phyloP scores from a whole-genome alignment of 1,284 basidiomycete genomes.

The Fomitopsis betulina region DNA sequence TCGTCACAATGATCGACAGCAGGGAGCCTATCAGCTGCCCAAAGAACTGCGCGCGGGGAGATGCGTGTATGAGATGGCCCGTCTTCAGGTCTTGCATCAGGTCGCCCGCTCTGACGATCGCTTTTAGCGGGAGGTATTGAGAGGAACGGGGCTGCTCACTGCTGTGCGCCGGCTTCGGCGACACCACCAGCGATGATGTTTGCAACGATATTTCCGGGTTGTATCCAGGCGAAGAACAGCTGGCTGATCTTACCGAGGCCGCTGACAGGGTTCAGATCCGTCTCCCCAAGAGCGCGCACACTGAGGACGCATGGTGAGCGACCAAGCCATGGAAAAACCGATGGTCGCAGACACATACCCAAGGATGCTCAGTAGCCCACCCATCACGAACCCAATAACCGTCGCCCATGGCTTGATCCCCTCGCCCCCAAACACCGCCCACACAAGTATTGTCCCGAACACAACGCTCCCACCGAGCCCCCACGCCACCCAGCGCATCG shows the following conservation, averaged over 20 bases:
- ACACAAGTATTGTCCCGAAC: conserved; percentile 77
- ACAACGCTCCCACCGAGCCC: conserved; percentile 65
- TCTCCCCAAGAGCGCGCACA: conserved; percentile 89
- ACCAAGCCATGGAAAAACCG: neutral
- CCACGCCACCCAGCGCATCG: conserved; percentile 69
- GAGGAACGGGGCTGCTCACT: conserved; percentile 46
- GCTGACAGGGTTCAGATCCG: conserved; percentile 90
- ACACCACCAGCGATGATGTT: conserved; percentile 97
- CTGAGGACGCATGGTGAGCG: conserved; percentile 32
- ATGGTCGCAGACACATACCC: conserved; percentile 49
- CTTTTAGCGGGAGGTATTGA: neutral
- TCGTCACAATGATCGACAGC: conserved; percentile 84
- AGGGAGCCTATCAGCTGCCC: conserved; percentile 86
- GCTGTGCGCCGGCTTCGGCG: conserved; percentile 93
- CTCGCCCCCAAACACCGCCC: conserved; percentile 83
- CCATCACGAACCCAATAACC: conserved; percentile 77
- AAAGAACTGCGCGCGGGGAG: conserved; percentile 84
- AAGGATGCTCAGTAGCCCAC: conserved; percentile 81
- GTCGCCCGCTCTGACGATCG: conserved; percentile 74
- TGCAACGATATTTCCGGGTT: conserved; percentile 92
- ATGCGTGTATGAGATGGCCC: conserved; percentile 84
- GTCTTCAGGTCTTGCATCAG: conserved; percentile 99
- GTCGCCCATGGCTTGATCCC: conserved; percentile 96
- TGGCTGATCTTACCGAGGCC: conserved; percentile 95
- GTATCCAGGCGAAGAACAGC: conserved; percentile 89